Conservation (phyloP, 805 yeast genomes). For the Cyberlindnera euphorbiiphila region DNA sequence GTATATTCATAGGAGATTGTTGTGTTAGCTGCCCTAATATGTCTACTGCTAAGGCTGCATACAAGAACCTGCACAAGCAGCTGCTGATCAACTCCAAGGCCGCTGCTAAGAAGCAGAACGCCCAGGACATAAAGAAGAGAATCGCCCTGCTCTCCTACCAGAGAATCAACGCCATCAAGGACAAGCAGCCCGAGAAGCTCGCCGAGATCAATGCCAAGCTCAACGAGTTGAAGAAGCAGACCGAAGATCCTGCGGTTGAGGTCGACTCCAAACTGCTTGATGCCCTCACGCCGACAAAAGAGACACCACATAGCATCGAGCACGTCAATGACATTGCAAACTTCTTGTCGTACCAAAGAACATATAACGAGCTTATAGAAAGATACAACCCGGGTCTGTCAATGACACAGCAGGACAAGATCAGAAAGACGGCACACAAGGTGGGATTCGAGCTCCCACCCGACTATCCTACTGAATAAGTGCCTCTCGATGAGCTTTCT, state of each 20-base stretch:
- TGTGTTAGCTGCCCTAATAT: too few relatives aligned
- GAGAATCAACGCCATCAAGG: slow-evolving; percentile 25
- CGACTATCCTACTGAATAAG: slow-evolving; percentile 6
- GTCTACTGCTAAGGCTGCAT: slow-evolving; percentile 15
- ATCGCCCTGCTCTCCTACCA: slow-evolving; percentile 26
- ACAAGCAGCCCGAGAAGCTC: slow-evolving; percentile 19
- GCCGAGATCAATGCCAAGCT: slow-evolving; percentile 21
- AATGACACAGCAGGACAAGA: slow-evolving; percentile 73
- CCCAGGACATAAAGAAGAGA: slow-evolving; percentile 23
- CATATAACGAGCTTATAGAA: slow-evolving; percentile 72
- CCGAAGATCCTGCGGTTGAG: slow-evolving; percentile 18
- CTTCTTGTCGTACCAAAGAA: slow-evolving; percentile 69
- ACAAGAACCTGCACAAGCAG: slow-evolving; percentile 21
- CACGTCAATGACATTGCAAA: slow-evolving; percentile 57
- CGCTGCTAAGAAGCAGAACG: slow-evolving; percentile 26
- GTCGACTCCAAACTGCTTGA: slow-evolving; percentile 13
- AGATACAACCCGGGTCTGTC: slow-evolving; percentile 83
- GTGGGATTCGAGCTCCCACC: slow-evolving; percentile 79
- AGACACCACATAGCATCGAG: slow-evolving; percentile 21
- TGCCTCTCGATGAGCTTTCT: too few relatives aligned
- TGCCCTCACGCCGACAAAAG: slow-evolving; percentile 17
- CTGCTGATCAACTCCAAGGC: slow-evolving; percentile 23
- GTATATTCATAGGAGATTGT: too few relatives aligned
- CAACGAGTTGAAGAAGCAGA: slow-evolving; percentile 15
- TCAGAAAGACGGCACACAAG: slow-evolving; percentile 73